These are phyloP conservation scores for Alternaria sp. DNA, from an alignment of 2,329 filamentous ascomycete species.

Conservation along the genomic window DNA sequence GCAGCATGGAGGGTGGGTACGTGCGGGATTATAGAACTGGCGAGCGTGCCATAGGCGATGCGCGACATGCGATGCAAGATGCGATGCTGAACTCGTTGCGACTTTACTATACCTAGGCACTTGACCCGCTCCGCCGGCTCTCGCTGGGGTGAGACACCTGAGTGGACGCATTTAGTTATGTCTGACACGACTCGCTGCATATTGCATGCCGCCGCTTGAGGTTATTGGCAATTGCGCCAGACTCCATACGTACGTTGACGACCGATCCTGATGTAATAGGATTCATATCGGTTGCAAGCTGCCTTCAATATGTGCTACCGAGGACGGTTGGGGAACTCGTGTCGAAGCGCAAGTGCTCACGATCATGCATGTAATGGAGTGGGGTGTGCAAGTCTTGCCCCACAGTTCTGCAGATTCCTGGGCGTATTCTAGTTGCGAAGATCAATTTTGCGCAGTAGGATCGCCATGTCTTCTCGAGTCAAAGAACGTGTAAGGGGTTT, in stretches of 20 bases:
- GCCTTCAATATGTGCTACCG: not conserved
- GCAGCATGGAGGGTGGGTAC: not conserved
- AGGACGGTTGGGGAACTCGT: not conserved
- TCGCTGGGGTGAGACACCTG: not conserved
- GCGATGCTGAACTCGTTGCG: not conserved
- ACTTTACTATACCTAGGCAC: not conserved
- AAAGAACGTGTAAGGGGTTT: not conserved
- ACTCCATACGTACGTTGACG: not conserved
- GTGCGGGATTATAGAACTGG: not conserved
- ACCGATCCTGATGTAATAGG: not conserved
- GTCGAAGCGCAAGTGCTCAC: not conserved
- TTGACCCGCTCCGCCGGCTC: not conserved
- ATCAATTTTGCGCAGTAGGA: not conserved
- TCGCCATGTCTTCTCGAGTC: not conserved
- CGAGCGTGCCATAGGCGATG: not conserved
- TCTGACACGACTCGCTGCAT: not conserved
- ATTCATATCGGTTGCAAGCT: not conserved
- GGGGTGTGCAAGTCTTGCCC: not conserved
- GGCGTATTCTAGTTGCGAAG: not conserved
- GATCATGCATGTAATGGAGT: constrained; percentile 4
- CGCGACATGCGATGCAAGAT: not conserved
- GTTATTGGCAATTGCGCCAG: not conserved
- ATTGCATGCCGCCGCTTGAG: not conserved
- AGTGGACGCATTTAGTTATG: not conserved
- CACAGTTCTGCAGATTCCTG: not conserved